These are phyloP conservation scores for Sclerotinia spermophila DNA, from an alignment of 2,329 filamentous ascomycete species.

Conservation along the genomic window DNA sequence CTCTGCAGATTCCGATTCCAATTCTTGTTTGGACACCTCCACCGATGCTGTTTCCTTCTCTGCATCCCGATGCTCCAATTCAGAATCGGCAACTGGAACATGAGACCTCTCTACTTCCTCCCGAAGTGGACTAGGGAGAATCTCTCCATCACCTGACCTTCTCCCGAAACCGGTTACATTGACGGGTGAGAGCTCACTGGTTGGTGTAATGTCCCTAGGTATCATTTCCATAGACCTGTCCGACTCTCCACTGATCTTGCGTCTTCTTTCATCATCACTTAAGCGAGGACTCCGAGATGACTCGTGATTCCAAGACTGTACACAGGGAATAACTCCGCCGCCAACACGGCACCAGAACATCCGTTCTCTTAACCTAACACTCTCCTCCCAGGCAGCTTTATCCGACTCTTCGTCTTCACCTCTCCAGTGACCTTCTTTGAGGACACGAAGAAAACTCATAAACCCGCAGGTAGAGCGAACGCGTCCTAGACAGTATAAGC, in stretches of 20 bases:
- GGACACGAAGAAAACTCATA: slow-evolving; percentile 82
- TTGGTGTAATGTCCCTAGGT: slow-evolving; percentile 34
- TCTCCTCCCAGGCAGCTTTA: slow-evolving; percentile 91
- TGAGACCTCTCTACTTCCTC: slow-evolving; percentile 4
- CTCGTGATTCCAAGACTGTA: slow-evolving; percentile 28
- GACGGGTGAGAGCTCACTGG: slow-evolving; percentile 21
- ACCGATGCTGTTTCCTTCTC: background rate
- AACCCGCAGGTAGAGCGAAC: slow-evolving; percentile 90
- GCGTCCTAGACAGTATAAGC: slow-evolving; percentile 78
- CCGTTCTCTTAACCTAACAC: slow-evolving; percentile 79
- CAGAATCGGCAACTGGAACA: background rate
- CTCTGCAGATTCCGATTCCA: background rate
- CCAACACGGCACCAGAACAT: slow-evolving; percentile 98
- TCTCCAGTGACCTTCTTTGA: slow-evolving; percentile 89
- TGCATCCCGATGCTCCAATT: background rate
- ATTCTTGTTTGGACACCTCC: background rate
- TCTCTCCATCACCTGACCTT: slow-evolving; percentile 9
- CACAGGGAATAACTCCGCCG: slow-evolving; percentile 74
- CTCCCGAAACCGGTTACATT: slow-evolving; percentile 3
- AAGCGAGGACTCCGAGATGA: slow-evolving; percentile 29
- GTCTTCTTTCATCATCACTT: slow-evolving; percentile 34
- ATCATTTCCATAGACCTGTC: slow-evolving; percentile 34
- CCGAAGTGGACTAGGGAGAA: slow-evolving; percentile 14
- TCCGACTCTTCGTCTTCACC: slow-evolving; percentile 80
- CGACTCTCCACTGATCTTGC: slow-evolving; percentile 33